These are phyloP conservation scores for Aquilaria malaccensis DNA, from an alignment of 345 rosid species.

Conservation along the genomic window DNA sequence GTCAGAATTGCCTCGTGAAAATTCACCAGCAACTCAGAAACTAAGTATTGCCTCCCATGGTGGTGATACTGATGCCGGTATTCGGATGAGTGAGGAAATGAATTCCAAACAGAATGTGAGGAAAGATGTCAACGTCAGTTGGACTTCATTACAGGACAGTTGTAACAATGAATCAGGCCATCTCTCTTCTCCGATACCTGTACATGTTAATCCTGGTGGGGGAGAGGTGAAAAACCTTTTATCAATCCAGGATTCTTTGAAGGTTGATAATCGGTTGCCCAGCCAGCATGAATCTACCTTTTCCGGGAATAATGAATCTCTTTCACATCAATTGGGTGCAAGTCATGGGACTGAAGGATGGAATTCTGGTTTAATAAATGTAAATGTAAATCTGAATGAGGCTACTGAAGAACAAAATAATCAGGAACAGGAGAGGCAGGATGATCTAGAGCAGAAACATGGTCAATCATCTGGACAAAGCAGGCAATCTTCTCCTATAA, in stretches of 20 bases:
- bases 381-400: constrained; percentile 14
- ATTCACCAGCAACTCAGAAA: constrained; percentile 13
- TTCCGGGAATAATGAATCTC: constrained; percentile 24
- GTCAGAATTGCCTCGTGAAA: constrained; percentile 10
- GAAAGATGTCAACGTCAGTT: constrained; percentile 17
- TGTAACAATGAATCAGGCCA: constrained; percentile 23
- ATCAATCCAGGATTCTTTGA: constrained; percentile 20
- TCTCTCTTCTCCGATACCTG: constrained; percentile 24
- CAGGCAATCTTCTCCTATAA: constrained; percentile 7
- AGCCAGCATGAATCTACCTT: constrained; percentile 25
- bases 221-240: constrained; percentile 19
- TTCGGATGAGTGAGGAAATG: constrained; percentile 11
- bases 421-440: constrained; percentile 22
- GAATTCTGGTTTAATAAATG: constrained; percentile 14
- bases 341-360: constrained; percentile 21
- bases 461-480: constrained; percentile 5
- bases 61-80: constrained; percentile 16
- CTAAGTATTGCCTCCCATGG: constrained; percentile 12
- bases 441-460: constrained; percentile 23
- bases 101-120: constrained; percentile 12
- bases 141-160: constrained; percentile 15
- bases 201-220: constrained; percentile 23
- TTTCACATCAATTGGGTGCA: constrained; percentile 18
- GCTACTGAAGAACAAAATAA: constrained; percentile 11
- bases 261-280: constrained; percentile 19